Percentiles rank a stretch among this genome's conserved stretches.
Evolutionary conservation across 2,329 filamentous ascomycete species (phyloP).

Genomic region (Trichoderma sp.): DNA sequence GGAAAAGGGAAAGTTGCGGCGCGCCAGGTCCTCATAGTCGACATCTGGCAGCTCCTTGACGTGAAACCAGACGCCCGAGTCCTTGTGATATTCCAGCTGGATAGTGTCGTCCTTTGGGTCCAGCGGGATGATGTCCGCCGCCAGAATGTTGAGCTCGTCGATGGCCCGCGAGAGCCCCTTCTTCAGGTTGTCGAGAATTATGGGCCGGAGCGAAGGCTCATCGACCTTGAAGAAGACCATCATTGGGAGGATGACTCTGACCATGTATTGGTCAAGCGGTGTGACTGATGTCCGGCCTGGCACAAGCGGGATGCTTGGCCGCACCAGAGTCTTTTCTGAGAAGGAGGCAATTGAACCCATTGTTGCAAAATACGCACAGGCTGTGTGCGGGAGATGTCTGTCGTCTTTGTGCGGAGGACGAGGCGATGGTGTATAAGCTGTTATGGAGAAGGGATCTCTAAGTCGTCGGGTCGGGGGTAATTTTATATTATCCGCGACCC

Average conservation of each 20-base stretch:
- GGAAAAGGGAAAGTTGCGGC: slow-evolving; percentile 25
- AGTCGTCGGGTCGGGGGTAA: slow-evolving; percentile 22
- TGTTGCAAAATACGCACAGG: not conserved
- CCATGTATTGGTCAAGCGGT: slow-evolving; percentile 29
- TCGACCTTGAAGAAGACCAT: slow-evolving; percentile 27
- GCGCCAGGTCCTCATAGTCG: slow-evolving; percentile 19
- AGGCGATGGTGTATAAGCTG: not conserved
- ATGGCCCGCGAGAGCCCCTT: slow-evolving; percentile 23
- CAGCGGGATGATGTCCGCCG: slow-evolving; percentile 21
- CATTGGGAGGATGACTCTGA: slow-evolving; percentile 29
- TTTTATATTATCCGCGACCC: slow-evolving; percentile 23
- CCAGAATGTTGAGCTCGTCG: slow-evolving; percentile 26
- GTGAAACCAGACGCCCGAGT: slow-evolving; percentile 28
- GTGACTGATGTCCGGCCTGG: slow-evolving; percentile 22
- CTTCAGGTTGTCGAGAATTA: slow-evolving; percentile 23
- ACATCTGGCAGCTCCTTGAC: slow-evolving; percentile 26
- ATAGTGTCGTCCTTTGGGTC: slow-evolving; percentile 14
- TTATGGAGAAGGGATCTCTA: not conserved
- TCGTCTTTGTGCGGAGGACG: not conserved
- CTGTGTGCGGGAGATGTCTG: not conserved
- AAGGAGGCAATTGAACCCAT: slow-evolving; percentile 12
- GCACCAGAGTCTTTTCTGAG: slow-evolving; percentile 21
- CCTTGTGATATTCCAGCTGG: slow-evolving; percentile 25
- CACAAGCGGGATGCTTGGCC: slow-evolving; percentile 27
- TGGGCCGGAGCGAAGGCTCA: slow-evolving; percentile 26